A percentile compares a stretch with the other conserved stretches of the same genome.
These are phyloP conservation scores for Candida gorgasii DNA, from an alignment of 805 yeast genomes.

Conservation along the genomic window DNA sequence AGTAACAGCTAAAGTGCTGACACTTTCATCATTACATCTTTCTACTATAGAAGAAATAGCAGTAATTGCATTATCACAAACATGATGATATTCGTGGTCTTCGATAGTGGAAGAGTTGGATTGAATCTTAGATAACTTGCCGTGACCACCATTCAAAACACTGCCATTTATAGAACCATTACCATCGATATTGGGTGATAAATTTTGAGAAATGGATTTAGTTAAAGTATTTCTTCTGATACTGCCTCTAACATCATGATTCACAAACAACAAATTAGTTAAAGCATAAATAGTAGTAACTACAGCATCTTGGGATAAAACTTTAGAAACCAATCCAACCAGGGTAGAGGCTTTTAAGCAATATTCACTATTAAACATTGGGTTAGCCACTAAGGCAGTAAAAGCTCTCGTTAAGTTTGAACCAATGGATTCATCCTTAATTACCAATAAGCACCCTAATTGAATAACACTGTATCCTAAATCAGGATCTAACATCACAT, in stretches of 20 bases:
- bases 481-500: slow-evolving; percentile 52
- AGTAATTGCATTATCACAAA: slow-evolving; percentile 67
- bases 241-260: slow-evolving; percentile 36
- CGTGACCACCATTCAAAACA: slow-evolving; percentile 14
- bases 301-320: slow-evolving; percentile 75
- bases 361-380: slow-evolving; percentile 45
- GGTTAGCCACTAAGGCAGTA: slow-evolving; percentile 57
- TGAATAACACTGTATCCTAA: slow-evolving; percentile 54
- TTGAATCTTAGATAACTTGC: too few relatives aligned
- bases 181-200: background rate
- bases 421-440: slow-evolving; percentile 38
- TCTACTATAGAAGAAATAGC: slow-evolving; percentile 68
- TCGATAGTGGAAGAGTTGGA: slow-evolving; percentile 19
- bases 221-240: slow-evolving; percentile 30
- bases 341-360: slow-evolving; percentile 56
- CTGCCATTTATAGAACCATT: slow-evolving; percentile 2
- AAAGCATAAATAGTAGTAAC: slow-evolving; percentile 84
- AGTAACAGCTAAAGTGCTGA: slow-evolving; percentile 76
- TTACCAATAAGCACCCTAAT: slow-evolving; percentile 56
- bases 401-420: slow-evolving; percentile 43
- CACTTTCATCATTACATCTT: slow-evolving; percentile 66
- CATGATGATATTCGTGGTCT: slow-evolving; percentile 33
- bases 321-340: slow-evolving; percentile 66
- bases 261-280: slow-evolving; percentile 67
- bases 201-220: slow-evolving; percentile 17